These are phyloP conservation scores for Quercus agrifolia DNA, from an alignment of 306 rosid species.

Conservation along the genomic window DNA sequence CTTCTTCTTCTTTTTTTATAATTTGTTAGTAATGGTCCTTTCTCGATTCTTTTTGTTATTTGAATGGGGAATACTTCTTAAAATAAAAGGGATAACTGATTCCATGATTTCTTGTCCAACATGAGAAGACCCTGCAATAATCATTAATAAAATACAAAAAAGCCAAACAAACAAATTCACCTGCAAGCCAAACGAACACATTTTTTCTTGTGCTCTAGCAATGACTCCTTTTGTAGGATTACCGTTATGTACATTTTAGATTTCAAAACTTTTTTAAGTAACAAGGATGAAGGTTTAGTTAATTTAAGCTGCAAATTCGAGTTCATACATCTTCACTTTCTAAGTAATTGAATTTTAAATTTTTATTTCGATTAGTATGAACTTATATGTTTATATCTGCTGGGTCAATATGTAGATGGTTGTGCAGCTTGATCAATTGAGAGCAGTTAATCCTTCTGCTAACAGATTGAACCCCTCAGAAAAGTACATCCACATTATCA, in stretches of 20 bases:
- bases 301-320: neutral
- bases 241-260: too few relatives aligned
- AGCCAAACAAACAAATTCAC: too few relatives aligned
- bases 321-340: neutral
- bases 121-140: too few relatives aligned
- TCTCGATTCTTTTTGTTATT: too few relatives aligned
- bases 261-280: neutral
- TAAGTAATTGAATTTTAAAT: neutral
- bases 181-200: neutral
- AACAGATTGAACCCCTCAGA: conserved; percentile 55
- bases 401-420: conserved; percentile 40
- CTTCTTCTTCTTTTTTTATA: too few relatives aligned
- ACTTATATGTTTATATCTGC: conserved; percentile 8
- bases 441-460: conserved; percentile 43
- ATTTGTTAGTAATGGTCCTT: too few relatives aligned
- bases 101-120: too few relatives aligned
- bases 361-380: neutral
- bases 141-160: too few relatives aligned
- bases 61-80: too few relatives aligned
- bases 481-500: conserved; percentile 40
- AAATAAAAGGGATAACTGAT: too few relatives aligned
- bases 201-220: neutral
- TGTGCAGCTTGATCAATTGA: conserved; percentile 47
- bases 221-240: neutral
- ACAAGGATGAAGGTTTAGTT: neutral